Evolutionary conservation across 306 rosid species (phyloP).

Genomic region (Corylus americana): DNA sequence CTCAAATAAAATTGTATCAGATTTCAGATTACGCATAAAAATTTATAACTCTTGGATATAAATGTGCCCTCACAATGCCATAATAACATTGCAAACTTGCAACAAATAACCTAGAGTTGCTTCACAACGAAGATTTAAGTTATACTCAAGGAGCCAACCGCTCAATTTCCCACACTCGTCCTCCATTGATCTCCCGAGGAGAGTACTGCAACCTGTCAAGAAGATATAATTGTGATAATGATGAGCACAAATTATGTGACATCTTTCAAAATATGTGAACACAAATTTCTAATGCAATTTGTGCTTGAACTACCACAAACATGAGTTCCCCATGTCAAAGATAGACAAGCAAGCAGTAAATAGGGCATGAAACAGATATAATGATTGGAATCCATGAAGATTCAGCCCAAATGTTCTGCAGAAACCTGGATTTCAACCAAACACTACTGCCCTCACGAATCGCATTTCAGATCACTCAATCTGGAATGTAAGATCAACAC

Average conservation of each 20-base stretch:
- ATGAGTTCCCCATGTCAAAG: neutral
- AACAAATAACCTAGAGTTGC: neutral
- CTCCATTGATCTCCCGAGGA: constrained; percentile 66
- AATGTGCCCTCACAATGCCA: neutral
- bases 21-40: neutral
- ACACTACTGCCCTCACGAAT: neutral
- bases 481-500: neutral
- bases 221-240: constrained; percentile 10
- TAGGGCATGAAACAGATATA: constrained; percentile 1
- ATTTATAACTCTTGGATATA: neutral
- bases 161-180: constrained; percentile 70
- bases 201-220: constrained; percentile 77
- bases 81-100: neutral
- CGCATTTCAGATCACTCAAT: too few species aligned
- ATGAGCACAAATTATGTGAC: constrained; percentile 15
- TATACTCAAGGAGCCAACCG: constrained; percentile 86
- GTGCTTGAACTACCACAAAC: neutral
- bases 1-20: too few species aligned
- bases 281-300: neutral
- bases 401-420: neutral
- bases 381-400: neutral
- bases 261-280: constrained; percentile 11
- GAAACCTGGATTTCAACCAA: neutral
- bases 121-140: constrained; percentile 32
- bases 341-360: neutral